phyloP scores from a whole-genome alignment of 441 rosid genomes.

The Erysimum pusillum region DNA sequence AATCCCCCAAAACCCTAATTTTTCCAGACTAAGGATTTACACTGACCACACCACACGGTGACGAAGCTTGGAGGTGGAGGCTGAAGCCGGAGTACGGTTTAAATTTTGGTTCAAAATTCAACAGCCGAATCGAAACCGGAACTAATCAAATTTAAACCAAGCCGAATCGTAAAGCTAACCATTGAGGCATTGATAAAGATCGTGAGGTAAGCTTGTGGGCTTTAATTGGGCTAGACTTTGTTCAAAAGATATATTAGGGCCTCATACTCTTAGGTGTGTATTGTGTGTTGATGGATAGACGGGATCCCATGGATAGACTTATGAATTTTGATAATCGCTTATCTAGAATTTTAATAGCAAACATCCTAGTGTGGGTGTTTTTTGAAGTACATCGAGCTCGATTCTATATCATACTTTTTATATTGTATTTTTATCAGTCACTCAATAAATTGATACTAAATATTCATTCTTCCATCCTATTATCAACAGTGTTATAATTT shows the following conservation, averaged over 20 bases:
- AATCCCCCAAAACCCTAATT: slow-evolving; percentile 34
- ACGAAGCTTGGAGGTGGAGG: slow-evolving; percentile 34
- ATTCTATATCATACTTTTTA: not conserved
- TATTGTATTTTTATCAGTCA: not conserved
- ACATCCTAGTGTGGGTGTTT: not conserved
- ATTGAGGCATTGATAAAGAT: not conserved
- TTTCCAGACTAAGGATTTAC: slow-evolving; percentile 4
- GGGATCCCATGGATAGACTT: not conserved
- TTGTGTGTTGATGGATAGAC: no score
- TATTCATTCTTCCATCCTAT: no score
- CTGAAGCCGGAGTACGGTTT: slow-evolving; percentile 30
- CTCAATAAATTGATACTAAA: not conserved
- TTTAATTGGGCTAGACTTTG: not conserved
- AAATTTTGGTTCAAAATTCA: slow-evolving; percentile 3
- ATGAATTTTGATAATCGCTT: no score
- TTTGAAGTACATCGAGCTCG: not conserved
- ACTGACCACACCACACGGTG: slow-evolving; percentile 8
- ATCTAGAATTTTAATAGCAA: no score
- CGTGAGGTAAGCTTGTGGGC: not conserved
- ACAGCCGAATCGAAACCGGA: not conserved
- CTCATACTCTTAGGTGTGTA: not conserved
- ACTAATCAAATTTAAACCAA: not conserved
- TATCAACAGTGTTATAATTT: no score
- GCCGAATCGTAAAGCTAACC: slow-evolving; percentile 13
- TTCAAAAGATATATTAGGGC: not conserved